Base-by-base conservation (phyloP, 257 asterid species). In the Solanum habrochaites region DNA sequence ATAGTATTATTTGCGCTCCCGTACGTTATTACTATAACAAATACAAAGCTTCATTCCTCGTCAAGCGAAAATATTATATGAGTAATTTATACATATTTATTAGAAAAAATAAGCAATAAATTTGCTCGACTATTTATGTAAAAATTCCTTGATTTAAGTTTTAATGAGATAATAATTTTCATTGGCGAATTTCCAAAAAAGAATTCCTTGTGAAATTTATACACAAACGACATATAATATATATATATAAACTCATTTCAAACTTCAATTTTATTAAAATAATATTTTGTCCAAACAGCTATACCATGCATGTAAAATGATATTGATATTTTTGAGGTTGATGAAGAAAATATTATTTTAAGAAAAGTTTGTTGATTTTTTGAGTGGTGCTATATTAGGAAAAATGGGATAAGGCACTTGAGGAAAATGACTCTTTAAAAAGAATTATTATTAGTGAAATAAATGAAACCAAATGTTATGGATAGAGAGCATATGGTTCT, bases 401-500 rank as follows among this genome's bases (percentile, higher is more conserved):
- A 80, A 80, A 47, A 80, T 29, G 43, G 67, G 69, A 49, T 49
- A 80, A 80, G 69, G 67, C 67, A 29, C 42, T 80, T 78, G 20
- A 29, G 42, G 69, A 80, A 80, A 80, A 80, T 80, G 85, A 80
- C 69, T 29, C 27, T 47, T 47, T 47, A 18, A 47, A 80, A 47
- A 80, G 25, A 49, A 80, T n/a, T 43, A 45, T 35, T 35, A 72
- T 72, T 72, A 72, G 85, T 29, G 85, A 80, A 47, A 29, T 20
- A 80, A 80, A 80, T 47, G 85, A 80, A 43, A 80, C 29, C 85
- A 80, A 43, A 80, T 43, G 67, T 80, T 80, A 80, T 49, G 69
- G 85, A 80, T 80, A 80, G 25, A 80, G 67, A 80, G 69, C 85
- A 80, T 80, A 80, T 47, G 85, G 69, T 80, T 80, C 85, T 80